Percentiles rank a stretch among this genome's conserved stretches.
Evolutionary conservation across 2,329 filamentous ascomycete genomes (phyloP).

Genomic region (Fragosphaeria purpurea): DNA sequence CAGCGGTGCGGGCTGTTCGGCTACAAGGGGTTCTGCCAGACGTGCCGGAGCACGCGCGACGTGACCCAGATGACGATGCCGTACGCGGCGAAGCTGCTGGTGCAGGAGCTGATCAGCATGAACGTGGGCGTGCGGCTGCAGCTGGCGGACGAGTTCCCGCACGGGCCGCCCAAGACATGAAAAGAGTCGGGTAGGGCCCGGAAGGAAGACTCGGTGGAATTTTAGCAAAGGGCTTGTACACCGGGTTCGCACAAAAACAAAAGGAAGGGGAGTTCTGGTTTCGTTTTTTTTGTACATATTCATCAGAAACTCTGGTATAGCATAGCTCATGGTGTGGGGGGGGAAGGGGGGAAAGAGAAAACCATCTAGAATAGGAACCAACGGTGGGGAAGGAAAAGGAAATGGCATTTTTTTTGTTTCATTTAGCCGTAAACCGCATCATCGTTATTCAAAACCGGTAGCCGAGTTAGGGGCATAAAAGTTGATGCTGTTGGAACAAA

Average conservation of each 20-base stretch:
- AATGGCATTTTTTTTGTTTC: too few species aligned
- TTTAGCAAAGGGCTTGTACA: neutral
- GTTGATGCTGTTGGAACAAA: too few species aligned
- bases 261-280: neutral
- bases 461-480: too few species aligned
- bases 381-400: too few species aligned
- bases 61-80: slow-evolving; percentile 94
- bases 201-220: neutral
- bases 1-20: slow-evolving; percentile 92
- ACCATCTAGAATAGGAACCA: too few species aligned
- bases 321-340: too few species aligned
- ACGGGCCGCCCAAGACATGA: slow-evolving; percentile 26
- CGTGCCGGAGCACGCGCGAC: slow-evolving; percentile 73
- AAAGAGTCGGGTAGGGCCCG: too few species aligned
- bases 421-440: too few species aligned
- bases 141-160: slow-evolving; percentile 87
- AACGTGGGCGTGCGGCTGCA: slow-evolving; percentile 91
- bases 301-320: too few species aligned
- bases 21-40: slow-evolving; percentile 89
- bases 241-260: too few species aligned
- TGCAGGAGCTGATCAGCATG: slow-evolving; percentile 96
- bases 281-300: neutral
- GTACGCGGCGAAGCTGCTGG: slow-evolving; percentile 90
- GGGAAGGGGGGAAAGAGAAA: too few species aligned
- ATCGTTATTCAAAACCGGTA: too few species aligned